A percentile compares a stretch with the other conserved stretches of the same genome.
Conservation (phyloP, 2,329 filamentous ascomycete species). For the Cucurbitaria berberidis region DNA sequence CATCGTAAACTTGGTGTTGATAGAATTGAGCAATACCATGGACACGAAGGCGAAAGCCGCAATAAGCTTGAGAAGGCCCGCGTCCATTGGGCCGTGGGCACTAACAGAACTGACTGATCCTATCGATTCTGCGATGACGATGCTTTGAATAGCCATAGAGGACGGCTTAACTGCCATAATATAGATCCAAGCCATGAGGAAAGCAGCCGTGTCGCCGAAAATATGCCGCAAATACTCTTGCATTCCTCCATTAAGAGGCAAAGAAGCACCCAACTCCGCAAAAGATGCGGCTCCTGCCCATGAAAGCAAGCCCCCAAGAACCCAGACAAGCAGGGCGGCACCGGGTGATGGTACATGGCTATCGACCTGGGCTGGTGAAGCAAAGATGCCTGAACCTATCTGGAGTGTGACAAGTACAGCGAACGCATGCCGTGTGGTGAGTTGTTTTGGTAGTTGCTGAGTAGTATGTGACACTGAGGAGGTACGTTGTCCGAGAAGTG, state of each 20-base stretch:
- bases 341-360: constrained; percentile 68
- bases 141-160: constrained; percentile 67
- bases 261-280: constrained; percentile 67
- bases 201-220: constrained; percentile 67
- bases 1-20: constrained; percentile 51
- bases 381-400: constrained; percentile 70
- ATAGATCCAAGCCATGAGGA: constrained; percentile 70
- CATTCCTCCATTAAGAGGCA: constrained; percentile 68
- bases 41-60: constrained; percentile 45
- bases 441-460: constrained; percentile 30
- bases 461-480: constrained; percentile 20
- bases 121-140: constrained; percentile 62
- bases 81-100: constrained; percentile 7
- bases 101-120: constrained; percentile 56
- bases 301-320: constrained; percentile 65
- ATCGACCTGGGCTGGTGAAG: constrained; percentile 68
- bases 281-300: constrained; percentile 69
- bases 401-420: constrained; percentile 68
- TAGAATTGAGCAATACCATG: constrained; percentile 53
- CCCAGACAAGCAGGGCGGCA: constrained; percentile 64
- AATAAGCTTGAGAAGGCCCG: constrained; percentile 47
- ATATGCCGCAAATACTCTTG: constrained; percentile 68
- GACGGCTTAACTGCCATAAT: constrained; percentile 69
- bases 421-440: constrained; percentile 54
- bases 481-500: constrained; percentile 29